phyloP scores from a whole-genome alignment of 257 asterid genomes.

The Mentha longifolia region DNA sequence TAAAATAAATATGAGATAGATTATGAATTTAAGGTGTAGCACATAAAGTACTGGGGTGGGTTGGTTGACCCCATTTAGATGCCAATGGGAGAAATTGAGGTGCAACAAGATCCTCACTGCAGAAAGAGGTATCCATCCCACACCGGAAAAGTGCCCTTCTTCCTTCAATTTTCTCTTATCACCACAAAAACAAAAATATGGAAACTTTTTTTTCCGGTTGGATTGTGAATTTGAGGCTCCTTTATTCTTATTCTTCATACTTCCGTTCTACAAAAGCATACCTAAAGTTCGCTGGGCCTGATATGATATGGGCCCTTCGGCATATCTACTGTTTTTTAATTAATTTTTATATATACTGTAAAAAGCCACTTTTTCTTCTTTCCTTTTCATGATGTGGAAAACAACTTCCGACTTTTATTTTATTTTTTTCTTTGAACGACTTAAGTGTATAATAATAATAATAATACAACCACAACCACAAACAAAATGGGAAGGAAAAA shows the following conservation, averaged over 20 bases:
- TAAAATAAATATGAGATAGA: no score
- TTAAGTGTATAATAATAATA: not conserved
- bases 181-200: no score
- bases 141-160: not conserved
- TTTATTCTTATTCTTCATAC: not conserved
- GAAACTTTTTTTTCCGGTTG: no score
- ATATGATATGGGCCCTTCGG: not conserved
- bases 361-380: not conserved
- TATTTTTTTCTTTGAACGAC: not conserved
- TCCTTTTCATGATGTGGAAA: slow-evolving; percentile 16
- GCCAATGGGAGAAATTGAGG: not conserved
- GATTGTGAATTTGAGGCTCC: not conserved
- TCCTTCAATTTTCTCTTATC: not conserved
- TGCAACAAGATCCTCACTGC: not conserved
- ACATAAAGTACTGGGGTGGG: not conserved
- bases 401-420: slow-evolving; percentile 14
- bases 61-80: no score
- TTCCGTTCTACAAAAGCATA: not conserved
- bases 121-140: not conserved
- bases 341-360: not conserved
- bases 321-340: no score
- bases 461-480: no score
- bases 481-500: no score
- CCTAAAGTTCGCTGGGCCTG: not conserved
- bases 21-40: no score